phyloP scores from a whole-genome alignment of 2,329 filamentous ascomycete genomes.

The Xylaria sp. region DNA sequence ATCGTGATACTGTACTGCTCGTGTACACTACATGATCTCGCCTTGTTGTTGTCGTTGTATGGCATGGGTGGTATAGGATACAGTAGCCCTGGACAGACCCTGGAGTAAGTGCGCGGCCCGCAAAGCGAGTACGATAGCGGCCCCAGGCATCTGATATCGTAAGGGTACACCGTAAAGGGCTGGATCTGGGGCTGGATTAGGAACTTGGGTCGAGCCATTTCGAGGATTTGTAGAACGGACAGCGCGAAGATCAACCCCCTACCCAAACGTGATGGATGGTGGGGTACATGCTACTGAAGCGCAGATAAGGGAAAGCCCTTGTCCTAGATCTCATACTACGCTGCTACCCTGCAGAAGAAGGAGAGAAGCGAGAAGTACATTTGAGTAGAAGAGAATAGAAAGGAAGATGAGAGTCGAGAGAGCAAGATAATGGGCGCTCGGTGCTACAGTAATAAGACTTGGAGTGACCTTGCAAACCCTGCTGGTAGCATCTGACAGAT shows the following conservation, averaged over 20 bases:
- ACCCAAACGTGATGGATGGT: not conserved
- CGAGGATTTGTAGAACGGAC: not conserved
- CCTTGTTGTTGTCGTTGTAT: not conserved
- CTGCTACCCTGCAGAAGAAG: not conserved
- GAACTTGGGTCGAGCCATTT: not conserved
- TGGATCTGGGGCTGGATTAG: not conserved
- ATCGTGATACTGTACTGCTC: slow-evolving; percentile 4
- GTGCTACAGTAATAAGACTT: slow-evolving; percentile 1
- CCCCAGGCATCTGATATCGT: not conserved
- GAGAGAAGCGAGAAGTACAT: no score
- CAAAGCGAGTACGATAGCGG: slow-evolving; percentile 23
- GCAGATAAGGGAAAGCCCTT: slow-evolving; percentile 22
- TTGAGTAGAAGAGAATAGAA: not conserved
- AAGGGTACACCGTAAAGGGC: not conserved
- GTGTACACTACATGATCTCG: no score
- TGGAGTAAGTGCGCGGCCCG: slow-evolving; percentile 3
- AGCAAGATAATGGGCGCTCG: not conserved
- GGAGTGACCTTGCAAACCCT: not conserved
- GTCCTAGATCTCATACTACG: slow-evolving; percentile 10
- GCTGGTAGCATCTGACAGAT: slow-evolving; percentile 22
- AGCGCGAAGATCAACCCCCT: not conserved
- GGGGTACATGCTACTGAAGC: not conserved
- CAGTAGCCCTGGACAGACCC: not conserved
- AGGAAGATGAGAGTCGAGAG: no score
- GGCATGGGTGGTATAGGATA: not conserved